phyloP scores from a whole-genome alignment of 352 stramenopile species.

The Plasmopara halstedii region DNA sequence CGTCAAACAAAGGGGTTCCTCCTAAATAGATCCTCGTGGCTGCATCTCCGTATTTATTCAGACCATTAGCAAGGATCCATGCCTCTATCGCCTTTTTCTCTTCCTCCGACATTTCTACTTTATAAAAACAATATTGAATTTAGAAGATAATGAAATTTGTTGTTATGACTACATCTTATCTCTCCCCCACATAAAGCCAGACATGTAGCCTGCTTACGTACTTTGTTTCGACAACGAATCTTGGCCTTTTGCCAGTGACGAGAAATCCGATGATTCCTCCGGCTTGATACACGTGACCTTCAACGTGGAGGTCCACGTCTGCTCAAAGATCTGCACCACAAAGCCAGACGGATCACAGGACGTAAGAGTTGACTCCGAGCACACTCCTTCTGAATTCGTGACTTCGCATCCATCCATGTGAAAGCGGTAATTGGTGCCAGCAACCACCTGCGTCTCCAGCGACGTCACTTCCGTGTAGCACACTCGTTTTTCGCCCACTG shows the following conservation, averaged over 20 bases:
- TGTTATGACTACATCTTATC: conserved; percentile 7
- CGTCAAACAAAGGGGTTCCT: conserved; percentile 74
- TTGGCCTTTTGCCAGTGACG: neutral
- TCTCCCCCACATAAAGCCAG: conserved; percentile 4
- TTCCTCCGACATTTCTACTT: conserved; percentile 27
- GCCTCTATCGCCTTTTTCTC: conserved; percentile 45
- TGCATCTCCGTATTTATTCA: conserved; percentile 59
- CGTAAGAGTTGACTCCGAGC: conserved; percentile 18
- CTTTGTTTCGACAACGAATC: conserved; percentile 6
- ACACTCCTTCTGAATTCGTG: conserved; percentile 29
- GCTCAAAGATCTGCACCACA: conserved; percentile 46
- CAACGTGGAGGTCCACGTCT: conserved; percentile 53
- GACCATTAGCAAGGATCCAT: conserved; percentile 49
- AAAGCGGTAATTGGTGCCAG: conserved; percentile 74
- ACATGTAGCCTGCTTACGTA: conserved; percentile 16
- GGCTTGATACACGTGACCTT: conserved; percentile 45
- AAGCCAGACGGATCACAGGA: conserved; percentile 28
- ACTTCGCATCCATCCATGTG: conserved; percentile 45
- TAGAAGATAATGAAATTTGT: conserved; percentile 6
- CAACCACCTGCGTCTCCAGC: conserved; percentile 59
- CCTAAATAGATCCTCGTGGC: conserved; percentile 53
- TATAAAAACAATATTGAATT: neutral
- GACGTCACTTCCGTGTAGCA: conserved; percentile 30
- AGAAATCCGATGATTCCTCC: neutral
- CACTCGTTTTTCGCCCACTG: conserved; percentile 30